Base-by-base conservation (phyloP, 106 monocot genomes). In the Apostasia ramifera region DNA sequence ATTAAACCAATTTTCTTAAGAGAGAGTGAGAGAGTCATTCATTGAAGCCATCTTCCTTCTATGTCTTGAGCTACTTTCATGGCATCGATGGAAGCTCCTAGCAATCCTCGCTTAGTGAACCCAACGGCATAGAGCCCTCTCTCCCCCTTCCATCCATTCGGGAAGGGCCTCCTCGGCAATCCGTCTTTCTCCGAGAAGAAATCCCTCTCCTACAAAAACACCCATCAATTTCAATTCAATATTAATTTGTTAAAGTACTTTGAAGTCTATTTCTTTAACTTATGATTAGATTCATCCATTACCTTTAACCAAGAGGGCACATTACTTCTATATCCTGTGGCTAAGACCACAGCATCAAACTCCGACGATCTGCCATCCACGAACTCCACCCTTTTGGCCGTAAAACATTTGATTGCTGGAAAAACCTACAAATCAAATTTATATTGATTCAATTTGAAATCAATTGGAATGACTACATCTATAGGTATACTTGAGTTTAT, bases 61-160 rank as follows among this genome's bases (percentile, higher is more conserved):
- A 88, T 88, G 58, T 88, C 84, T 5, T 76, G 12, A 26, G 88
- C 81, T 57, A 81, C 81, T 59, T 71, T 81, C 55, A 14, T 79
- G 2, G 88, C 88, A 53, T 88, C 88, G 41, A 81, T 76, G 43
- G 81, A 76, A 2, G 84, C 76, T 1, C 88, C 88, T 1, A 88
- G 59, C 55, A 88, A 60, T 8, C 88, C 88, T 42, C 78, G 51
- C 62, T 76, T 84, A 0, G 84, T 88, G 55, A 88, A 81, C 6
- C 88, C 84, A 6, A 84, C 88, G 0, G 81, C 81, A 61, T 88
- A 88, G 1, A 84, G 76, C 4, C 84, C 88, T 14, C 67, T 44
- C 53, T 79, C 76, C 46, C 84, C 88, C 65, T 82, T 84, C 88
- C 88, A 88, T 1, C 88, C 88, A 48, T 82, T 66, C 4, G 88